Evolutionary conservation across 2,329 filamentous ascomycete species (phyloP), one percentile per base, ranked within the genome.

Genomic region (Neofusicoccum umdonicola): DNA sequence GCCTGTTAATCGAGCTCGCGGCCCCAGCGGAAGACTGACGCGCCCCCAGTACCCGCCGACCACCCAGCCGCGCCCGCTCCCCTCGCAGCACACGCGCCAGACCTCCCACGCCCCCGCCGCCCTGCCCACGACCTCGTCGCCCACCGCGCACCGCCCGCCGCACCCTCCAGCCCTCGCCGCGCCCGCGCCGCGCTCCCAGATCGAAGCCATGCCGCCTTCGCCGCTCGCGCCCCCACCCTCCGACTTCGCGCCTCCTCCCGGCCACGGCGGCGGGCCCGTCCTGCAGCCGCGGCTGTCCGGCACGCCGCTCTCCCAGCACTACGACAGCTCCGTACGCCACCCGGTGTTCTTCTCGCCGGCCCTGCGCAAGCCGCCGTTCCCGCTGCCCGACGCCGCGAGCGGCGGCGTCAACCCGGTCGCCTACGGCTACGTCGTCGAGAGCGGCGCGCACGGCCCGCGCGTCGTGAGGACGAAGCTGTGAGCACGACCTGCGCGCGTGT

Each of bases 281-380:
- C 27, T 45, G 3, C 54, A 58, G 9, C 54, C 54, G 15, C 27
- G 54, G 41, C 9, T 58, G 22, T 44, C 41, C 12, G 17, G 22
- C 27, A 44, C 27, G 22, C 54, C 54, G 22, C 41, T 58, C 15
- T 45, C 54, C 15, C 66, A 39, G 57, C 51, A 74, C 4, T 84
- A 83, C 71, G 83, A 90, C 73, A 80, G 85, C 9, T 86, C 90
- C 1, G 82, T 81, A 44, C 79, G 85, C 31, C 90, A 93, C 69
- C 90, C 90, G 0, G 90, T 92, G 1, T 93, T 93, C 78, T 92
- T 93, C 78, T 90, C 89, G 0, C 80, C 85, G 35, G 82, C 82
- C 60, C 77, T 91, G 58, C 84, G 84, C 65, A 85, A 83, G 69
- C 81, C 84, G 2, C 84, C 87, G 4, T 79, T 82, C 22, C 72